phyloP scores from a whole-genome alignment of 2,329 filamentous ascomycete species.

The Penicillium aurantiogriseum region DNA sequence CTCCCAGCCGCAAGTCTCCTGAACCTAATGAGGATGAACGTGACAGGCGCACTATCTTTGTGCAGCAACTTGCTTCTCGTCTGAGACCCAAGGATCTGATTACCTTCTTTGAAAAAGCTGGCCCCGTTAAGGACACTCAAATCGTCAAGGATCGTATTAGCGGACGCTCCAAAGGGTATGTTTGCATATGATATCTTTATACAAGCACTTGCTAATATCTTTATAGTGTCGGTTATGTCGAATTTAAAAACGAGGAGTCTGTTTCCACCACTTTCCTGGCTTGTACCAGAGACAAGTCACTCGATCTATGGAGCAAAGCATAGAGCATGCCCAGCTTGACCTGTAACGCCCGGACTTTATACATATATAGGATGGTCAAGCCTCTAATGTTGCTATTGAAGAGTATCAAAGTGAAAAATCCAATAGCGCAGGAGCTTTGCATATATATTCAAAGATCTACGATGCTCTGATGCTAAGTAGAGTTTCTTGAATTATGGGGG shows the following conservation, averaged over 20 bases:
- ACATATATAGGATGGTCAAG: background rate
- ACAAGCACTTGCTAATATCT: conserved; percentile 10
- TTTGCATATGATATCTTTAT: conserved; percentile 15
- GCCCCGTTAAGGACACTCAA: conserved; percentile 92
- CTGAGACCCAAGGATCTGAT: conserved; percentile 90
- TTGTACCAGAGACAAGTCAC: background rate
- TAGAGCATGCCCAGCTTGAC: background rate
- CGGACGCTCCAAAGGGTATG: conserved; percentile 94
- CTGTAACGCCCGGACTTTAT: background rate
- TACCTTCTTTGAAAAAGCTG: conserved; percentile 92
- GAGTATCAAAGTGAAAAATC: background rate
- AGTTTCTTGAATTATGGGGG: background rate
- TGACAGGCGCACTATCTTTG: conserved; percentile 94
- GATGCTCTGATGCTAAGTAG: background rate
- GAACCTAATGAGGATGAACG: conserved; percentile 91
- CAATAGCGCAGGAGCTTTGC: background rate
- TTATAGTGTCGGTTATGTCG: conserved; percentile 91
- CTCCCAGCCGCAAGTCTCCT: conserved; percentile 52
- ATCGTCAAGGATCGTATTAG: conserved; percentile 98
- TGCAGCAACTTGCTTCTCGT: conserved; percentile 94
- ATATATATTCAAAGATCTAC: background rate
- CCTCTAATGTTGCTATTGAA: background rate
- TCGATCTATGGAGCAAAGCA: background rate
- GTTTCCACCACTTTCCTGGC: conserved; percentile 49
- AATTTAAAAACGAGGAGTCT: conserved; percentile 95